Conservation (phyloP, 108 stramenopile species). For the Conticribra guillardii region DNA sequence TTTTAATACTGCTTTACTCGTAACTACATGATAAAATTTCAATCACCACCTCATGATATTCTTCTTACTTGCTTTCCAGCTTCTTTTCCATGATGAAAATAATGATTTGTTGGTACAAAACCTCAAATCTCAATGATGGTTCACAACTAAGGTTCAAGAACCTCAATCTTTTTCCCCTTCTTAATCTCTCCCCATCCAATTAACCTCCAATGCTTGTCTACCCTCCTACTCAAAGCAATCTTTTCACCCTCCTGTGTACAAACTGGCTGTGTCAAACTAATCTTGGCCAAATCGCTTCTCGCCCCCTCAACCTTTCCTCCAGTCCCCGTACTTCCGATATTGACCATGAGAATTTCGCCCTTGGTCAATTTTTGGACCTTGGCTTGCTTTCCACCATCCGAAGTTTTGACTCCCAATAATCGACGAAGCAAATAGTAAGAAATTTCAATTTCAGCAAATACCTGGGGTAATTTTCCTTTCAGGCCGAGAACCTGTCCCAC, state of each 20-base stretch:
- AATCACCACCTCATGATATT: too few species aligned
- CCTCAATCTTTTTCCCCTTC: constrained; percentile 84
- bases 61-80: too few species aligned
- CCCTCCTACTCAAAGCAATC: constrained; percentile 98
- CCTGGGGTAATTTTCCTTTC: constrained; percentile 95
- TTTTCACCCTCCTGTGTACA: constrained; percentile 99
- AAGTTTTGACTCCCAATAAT: constrained; percentile 97
- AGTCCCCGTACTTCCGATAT: constrained; percentile 98
- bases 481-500: constrained; percentile 98
- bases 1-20: too few species aligned
- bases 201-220: constrained; percentile 99
- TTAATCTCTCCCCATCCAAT: constrained; percentile 96
- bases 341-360: constrained; percentile 99
- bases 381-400: constrained; percentile 98
- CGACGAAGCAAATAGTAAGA: constrained; percentile 96
- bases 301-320: constrained; percentile 96
- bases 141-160: too few species aligned
- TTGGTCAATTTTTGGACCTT: constrained; percentile 97
- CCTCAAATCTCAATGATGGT: too few species aligned
- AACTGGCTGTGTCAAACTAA: constrained; percentile 98
- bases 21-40: too few species aligned
- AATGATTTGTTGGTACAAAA: too few species aligned
- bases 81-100: too few species aligned
- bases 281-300: constrained; percentile 96
- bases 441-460: constrained; percentile 98